Evolutionary conservation across 2,329 filamentous ascomycete genomes (phyloP), one percentile per base, ranked within the genome.

Genomic region (Microsporum canis): DNA sequence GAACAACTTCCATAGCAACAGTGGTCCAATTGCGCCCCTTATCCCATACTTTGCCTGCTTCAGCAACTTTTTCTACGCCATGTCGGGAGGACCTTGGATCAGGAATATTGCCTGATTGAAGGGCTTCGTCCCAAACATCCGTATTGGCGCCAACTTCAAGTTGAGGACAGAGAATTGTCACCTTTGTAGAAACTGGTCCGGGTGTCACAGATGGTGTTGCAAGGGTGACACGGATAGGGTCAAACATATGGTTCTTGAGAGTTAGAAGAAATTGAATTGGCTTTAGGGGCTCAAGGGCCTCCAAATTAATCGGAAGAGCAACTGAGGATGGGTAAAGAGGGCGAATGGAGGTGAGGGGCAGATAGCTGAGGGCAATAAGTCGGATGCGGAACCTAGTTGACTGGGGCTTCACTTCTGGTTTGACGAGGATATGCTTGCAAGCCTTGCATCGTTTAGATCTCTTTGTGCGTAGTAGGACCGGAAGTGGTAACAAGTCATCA

Each of bases 31-130:
- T 99, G 39, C 91, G 81, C 0, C 91, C 92, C 60, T 87, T 84
- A 65, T 96, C 91, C 88, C 90, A 99, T n/a, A 97, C 86, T 75
- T 97, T 97, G 59, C 92, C 94, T 0, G 89, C 89, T 73, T 95
- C 91, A 14, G 88, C 85, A 57, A 84, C 82, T 58, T 77, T 79
- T 45, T 75, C 73, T 68, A 65, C 70, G 70, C 73, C 73, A 12
- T 74, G 70, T 34, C 72, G 73, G 3, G 72, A 71, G 27, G 76
- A 68, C 76, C 77, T 68, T 71, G 71, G 67, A 68, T 76, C 70
- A 69, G 72, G 71, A 71, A 71, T 71, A 75, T 66, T 70, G 65
- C 63, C 59, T 45, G 81, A 83, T 71, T 85, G 84, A 8, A 96
- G 80, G 0, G 91, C 92, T 70, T 97, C 94, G 68, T 97, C 92